phyloP scores from a whole-genome alignment of 345 rosid genomes.

The Salix brachista region DNA sequence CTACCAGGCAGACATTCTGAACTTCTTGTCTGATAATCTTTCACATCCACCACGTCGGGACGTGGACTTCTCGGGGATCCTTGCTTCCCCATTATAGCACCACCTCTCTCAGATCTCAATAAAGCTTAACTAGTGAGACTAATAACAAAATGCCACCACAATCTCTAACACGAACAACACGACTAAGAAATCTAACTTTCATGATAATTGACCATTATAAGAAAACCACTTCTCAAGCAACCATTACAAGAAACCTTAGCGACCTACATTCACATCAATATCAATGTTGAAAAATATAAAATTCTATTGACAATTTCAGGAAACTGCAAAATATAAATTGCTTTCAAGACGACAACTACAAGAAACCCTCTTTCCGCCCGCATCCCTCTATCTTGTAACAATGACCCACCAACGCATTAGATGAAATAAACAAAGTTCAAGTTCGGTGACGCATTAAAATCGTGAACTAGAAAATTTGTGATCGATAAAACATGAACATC shows the following conservation, averaged over 20 bases:
- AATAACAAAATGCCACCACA: background rate
- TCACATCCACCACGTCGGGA: slow-evolving; percentile 18
- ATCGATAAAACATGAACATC: slow-evolving; percentile 17
- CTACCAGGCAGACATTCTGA: slow-evolving; percentile 31
- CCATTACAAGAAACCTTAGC: background rate
- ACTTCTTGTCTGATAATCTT: slow-evolving; percentile 38
- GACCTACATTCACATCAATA: background rate
- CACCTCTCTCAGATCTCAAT: slow-evolving; percentile 10
- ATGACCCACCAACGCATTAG: slow-evolving; percentile 35
- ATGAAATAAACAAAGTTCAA: slow-evolving; percentile 22
- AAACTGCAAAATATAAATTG: background rate
- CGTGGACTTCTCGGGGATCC: slow-evolving; percentile 43
- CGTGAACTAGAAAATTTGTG: slow-evolving; percentile 9
- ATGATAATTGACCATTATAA: background rate
- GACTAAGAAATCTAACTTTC: background rate
- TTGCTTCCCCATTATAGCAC: slow-evolving; percentile 51
- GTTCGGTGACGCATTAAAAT: slow-evolving; percentile 26
- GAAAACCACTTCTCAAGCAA: background rate
- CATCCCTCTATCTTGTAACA: slow-evolving; percentile 15
- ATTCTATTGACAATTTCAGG: background rate
- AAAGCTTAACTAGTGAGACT: slow-evolving; percentile 1
- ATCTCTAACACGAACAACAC: background rate
- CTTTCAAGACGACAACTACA: background rate
- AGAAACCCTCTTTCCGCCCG: slow-evolving; percentile 11
- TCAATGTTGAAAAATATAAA: background rate